These are phyloP conservation scores for Entelexis paramagnoliae DNA, from an alignment of 1,139 yeast species.

Conservation along the genomic window DNA sequence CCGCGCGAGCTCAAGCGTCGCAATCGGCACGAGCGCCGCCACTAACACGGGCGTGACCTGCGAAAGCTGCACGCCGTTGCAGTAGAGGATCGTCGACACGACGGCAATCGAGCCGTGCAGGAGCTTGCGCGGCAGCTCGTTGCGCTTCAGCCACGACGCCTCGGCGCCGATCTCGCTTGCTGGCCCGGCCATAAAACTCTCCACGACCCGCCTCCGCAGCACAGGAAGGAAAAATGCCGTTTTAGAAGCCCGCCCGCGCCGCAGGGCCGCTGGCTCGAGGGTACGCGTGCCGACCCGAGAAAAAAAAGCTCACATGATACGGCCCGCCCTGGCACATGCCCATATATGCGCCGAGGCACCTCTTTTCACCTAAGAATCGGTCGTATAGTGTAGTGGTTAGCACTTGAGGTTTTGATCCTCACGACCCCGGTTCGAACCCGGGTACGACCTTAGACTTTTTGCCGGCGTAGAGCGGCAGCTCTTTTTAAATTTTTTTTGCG, in stretches of 20 bases:
- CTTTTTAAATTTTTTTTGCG: background rate
- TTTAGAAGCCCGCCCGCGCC: background rate
- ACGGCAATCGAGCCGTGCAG: slow-evolving; percentile 85
- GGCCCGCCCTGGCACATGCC: too few species aligned
- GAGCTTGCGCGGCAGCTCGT: slow-evolving; percentile 78
- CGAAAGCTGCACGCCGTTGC: slow-evolving; percentile 46
- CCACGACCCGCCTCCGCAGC: background rate
- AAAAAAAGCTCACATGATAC: background rate
- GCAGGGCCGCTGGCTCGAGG: background rate
- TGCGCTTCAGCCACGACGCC: slow-evolving; percentile 42
- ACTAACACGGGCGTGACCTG: slow-evolving; percentile 47
- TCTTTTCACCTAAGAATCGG: background rate
- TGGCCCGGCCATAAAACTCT: background rate
- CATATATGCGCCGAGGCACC: background rate
- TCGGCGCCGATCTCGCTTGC: background rate
- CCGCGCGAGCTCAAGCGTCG: slow-evolving; percentile 59
- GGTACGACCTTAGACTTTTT: slow-evolving; percentile 2
- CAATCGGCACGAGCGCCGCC: slow-evolving; percentile 45
- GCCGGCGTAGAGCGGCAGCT: background rate
- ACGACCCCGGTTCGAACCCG: slow-evolving; percentile 11
- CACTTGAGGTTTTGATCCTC: slow-evolving; percentile 10
- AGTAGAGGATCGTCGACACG: slow-evolving; percentile 61
- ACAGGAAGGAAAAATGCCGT: background rate
- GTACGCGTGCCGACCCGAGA: background rate
- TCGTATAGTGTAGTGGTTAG: slow-evolving; percentile 10